Conservation (phyloP, 2,329 filamentous ascomycete genomes). For the Acephala macrosclerotiorum region DNA sequence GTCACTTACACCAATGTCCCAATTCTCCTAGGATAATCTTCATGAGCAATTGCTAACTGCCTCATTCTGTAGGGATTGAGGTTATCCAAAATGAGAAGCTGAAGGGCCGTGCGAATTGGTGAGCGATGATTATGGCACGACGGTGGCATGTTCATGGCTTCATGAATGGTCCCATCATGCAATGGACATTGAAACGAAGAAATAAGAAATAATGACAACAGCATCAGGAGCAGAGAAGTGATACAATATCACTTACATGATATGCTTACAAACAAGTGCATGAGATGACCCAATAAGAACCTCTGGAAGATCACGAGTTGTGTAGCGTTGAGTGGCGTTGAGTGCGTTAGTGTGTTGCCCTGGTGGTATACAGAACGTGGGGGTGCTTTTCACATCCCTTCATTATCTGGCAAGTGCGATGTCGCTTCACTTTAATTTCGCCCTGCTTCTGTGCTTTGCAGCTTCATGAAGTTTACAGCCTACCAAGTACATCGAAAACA, state of each 20-base stretch:
- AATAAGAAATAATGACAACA: neutral
- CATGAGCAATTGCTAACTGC: too few species aligned
- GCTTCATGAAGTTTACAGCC: too few species aligned
- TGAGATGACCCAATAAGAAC: neutral
- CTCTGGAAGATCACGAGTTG: neutral
- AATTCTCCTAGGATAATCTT: too few species aligned
- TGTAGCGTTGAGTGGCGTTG: neutral
- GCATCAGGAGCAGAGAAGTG: too few species aligned
- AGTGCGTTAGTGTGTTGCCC: conserved; percentile 1
- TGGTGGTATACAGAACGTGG: neutral
- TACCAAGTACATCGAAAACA: too few species aligned
- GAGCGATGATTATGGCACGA: conserved; percentile 1
- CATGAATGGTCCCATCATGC: neutral
- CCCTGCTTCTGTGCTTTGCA: too few species aligned
- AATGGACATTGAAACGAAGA: neutral
- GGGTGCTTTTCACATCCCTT: neutral
- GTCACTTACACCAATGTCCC: too few species aligned
- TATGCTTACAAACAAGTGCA: neutral
- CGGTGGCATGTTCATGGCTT: neutral
- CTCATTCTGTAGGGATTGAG: conserved; percentile 58
- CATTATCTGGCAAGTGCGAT: neutral
- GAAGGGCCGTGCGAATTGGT: conserved; percentile 47
- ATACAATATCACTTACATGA: neutral
- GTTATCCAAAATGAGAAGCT: conserved; percentile 80
- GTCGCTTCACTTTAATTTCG: neutral